phyloP scores from a whole-genome alignment of 345 rosid species.

The Rhodamnia rubescens region DNA sequence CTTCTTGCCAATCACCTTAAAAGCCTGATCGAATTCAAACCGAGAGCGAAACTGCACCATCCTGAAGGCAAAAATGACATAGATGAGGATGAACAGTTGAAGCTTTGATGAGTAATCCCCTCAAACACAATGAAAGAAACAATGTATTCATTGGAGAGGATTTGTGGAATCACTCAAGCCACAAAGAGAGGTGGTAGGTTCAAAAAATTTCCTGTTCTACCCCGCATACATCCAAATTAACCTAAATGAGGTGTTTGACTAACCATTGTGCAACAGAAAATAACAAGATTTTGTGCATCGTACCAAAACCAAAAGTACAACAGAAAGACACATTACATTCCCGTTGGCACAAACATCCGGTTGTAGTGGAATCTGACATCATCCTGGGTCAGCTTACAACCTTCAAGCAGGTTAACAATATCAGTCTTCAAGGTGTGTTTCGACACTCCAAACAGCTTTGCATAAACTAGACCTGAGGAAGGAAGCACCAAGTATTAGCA shows the following conservation, averaged over 20 bases:
- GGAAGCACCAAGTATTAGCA: background rate
- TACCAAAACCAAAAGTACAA: background rate
- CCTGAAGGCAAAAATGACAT: constrained; percentile 24
- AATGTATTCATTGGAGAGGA: background rate
- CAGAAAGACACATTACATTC: constrained; percentile 20
- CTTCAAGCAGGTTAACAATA: constrained; percentile 48
- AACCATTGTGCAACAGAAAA: background rate
- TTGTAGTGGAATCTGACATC: constrained; percentile 53
- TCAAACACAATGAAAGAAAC: background rate
- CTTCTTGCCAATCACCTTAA: constrained; percentile 21
- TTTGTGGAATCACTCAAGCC: background rate
- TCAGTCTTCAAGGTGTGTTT: constrained; percentile 52
- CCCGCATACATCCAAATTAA: background rate
- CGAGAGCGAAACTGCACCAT: constrained; percentile 42
- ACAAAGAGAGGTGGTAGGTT: background rate
- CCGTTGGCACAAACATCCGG: constrained; percentile 23
- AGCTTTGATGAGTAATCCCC: background rate
- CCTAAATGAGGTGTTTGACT: background rate
- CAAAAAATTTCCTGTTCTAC: background rate
- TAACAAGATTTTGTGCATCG: background rate
- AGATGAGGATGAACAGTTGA: background rate
- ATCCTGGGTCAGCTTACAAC: constrained; percentile 33
- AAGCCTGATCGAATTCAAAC: constrained; percentile 25
- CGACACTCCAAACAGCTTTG: constrained; percentile 31
- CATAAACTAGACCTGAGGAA: constrained; percentile 31